Evolutionary conservation across 495 filamentous ascomycete genomes (phyloP).

Genomic region (Aspergillus nanangensis): DNA sequence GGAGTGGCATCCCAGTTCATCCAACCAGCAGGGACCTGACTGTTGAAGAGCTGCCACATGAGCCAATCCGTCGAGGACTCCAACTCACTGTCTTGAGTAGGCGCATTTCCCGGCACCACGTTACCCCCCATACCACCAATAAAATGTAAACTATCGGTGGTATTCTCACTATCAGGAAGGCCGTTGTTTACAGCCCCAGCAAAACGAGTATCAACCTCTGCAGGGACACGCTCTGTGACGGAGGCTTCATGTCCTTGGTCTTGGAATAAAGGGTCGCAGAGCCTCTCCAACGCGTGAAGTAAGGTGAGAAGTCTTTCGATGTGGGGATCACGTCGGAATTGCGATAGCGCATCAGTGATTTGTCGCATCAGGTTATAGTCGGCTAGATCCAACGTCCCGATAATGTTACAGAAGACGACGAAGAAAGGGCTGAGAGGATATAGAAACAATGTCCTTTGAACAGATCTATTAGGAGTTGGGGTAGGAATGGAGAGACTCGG

Average conservation of each 20-base stretch:
- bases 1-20: constrained; percentile 1
- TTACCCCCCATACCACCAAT: neutral
- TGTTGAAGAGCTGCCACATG: constrained; percentile 30
- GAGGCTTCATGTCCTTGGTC: neutral
- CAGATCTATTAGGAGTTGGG: neutral
- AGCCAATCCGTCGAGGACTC: constrained; percentile 15
- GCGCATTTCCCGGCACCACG: neutral
- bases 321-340: constrained; percentile 19
- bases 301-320: constrained; percentile 18
- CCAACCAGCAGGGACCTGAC: constrained; percentile 23
- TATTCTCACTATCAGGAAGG: no score
- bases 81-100: neutral
- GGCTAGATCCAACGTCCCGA: constrained; percentile 18
- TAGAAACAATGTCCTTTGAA: constrained; percentile 20
- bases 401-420: constrained; percentile 29
- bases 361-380: constrained; percentile 24
- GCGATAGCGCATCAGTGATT: constrained; percentile 17
- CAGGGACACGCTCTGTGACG: neutral
- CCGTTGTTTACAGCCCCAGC: no score
- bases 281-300: constrained; percentile 13
- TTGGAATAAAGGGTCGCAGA: constrained; percentile 23
- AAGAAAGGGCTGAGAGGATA: constrained; percentile 29
- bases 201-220: neutral
- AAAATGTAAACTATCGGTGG: no score
- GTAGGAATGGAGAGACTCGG: neutral